Percentiles rank a stretch among this genome's conserved stretches.
Conservation (phyloP, 352 stramenopile species). For the Pelagophyceae sp. region DNA sequence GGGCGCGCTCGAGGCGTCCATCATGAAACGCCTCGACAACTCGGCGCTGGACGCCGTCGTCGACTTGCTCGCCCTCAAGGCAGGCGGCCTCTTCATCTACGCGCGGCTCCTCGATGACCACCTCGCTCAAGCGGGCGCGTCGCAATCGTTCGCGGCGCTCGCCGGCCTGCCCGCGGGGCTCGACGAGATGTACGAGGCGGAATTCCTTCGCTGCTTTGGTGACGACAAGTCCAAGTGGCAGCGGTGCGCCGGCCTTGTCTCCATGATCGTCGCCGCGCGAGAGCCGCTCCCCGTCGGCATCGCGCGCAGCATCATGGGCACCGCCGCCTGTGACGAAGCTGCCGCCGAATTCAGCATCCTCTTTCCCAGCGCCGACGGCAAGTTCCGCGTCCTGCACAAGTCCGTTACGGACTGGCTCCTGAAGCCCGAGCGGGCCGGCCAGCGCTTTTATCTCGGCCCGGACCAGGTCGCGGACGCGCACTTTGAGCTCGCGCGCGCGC, state of each 20-base stretch:
- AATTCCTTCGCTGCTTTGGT: background rate
- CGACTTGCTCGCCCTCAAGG: background rate
- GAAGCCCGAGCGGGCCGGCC: too few species aligned
- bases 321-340: too few species aligned
- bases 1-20: background rate
- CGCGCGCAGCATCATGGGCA: background rate
- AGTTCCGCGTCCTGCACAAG: background rate
- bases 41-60: background rate
- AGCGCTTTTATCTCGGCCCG: too few species aligned
- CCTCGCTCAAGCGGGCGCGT: background rate
- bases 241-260: background rate
- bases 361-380: background rate
- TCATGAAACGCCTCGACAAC: background rate
- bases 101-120: background rate
- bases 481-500: too few species aligned
- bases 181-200: background rate
- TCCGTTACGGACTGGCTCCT: background rate
- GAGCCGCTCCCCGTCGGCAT: background rate
- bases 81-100: slow-evolving; percentile 2
- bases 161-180: background rate
- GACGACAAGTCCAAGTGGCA: background rate
- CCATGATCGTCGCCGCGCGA: background rate
- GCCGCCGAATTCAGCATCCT: too few species aligned
- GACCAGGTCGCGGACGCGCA: too few species aligned
- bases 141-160: background rate